Conservation (phyloP, 2,329 filamentous ascomycete species). For the Sporothrix inflata region DNA sequence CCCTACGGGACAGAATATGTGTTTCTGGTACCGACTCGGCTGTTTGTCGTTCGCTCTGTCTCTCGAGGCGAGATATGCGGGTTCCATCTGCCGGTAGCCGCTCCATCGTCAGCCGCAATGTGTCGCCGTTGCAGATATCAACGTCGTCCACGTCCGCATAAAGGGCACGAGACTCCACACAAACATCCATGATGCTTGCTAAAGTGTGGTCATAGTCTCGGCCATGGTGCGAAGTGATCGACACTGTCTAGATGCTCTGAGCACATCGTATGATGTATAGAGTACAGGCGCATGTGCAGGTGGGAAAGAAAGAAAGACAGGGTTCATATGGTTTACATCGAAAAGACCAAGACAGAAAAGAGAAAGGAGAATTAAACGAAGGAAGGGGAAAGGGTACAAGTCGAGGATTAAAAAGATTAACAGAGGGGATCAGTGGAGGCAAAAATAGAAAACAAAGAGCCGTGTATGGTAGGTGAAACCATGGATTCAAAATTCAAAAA, state of each 20-base stretch:
- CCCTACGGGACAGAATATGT: neutral
- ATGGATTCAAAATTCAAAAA: neutral
- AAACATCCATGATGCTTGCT: conserved; percentile 4
- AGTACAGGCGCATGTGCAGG: neutral
- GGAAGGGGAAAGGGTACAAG: neutral
- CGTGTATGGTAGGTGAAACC: neutral
- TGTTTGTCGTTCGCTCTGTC: neutral
- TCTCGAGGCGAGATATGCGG: conserved; percentile 9
- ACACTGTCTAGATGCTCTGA: neutral
- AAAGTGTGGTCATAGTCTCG: neutral
- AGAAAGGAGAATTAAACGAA: neutral
- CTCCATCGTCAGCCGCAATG: conserved; percentile 1
- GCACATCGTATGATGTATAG: conserved; percentile 5
- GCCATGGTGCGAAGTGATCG: neutral
- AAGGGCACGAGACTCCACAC: neutral
- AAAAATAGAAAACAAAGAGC: neutral
- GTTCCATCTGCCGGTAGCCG: neutral
- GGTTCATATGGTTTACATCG: neutral
- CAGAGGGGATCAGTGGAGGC: neutral
- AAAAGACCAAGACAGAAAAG: neutral
- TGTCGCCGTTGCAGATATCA: conserved; percentile 9
- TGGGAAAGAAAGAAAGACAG: neutral
- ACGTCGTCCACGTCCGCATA: neutral
- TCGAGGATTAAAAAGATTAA: neutral
- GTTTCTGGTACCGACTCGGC: neutral